Percentiles rank a stretch among this genome's conserved stretches.
These are phyloP conservation scores for Penicillium palitans DNA, from an alignment of 2,329 filamentous ascomycete species.

Conservation along the genomic window DNA sequence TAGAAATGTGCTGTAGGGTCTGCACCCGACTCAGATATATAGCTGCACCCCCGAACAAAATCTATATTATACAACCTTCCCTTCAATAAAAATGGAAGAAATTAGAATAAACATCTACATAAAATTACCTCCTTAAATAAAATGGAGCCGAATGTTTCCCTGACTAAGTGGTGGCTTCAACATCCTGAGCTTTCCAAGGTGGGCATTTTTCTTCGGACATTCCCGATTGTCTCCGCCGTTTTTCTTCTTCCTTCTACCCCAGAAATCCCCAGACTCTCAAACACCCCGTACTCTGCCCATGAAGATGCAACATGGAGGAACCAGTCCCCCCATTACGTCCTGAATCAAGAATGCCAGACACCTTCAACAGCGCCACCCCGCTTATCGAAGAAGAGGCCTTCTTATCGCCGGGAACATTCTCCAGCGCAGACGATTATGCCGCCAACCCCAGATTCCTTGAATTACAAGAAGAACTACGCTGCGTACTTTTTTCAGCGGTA, in stretches of 20 bases:
- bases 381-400: slow-evolving; percentile 27
- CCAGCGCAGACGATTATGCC: slow-evolving; percentile 28
- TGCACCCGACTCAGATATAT: not conserved
- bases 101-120: too few relatives aligned
- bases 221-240: slow-evolving; percentile 3
- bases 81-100: too few relatives aligned
- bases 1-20: too few relatives aligned
- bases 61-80: too few relatives aligned
- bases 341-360: slow-evolving; percentile 13
- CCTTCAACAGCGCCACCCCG: slow-evolving; percentile 11
- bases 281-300: not conserved
- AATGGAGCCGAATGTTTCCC: not conserved
- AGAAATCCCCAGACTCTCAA: not conserved
- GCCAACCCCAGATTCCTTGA: slow-evolving; percentile 45
- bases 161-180: slow-evolving; percentile 12
- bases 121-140: not conserved
- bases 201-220: not conserved
- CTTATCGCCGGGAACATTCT: slow-evolving; percentile 28
- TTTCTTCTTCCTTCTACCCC: slow-evolving; percentile 14
- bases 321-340: slow-evolving; percentile 11
- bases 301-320: slow-evolving; percentile 17
- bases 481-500: slow-evolving; percentile 45
- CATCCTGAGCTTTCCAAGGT: not conserved
- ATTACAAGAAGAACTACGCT: slow-evolving; percentile 46
- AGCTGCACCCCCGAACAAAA: not conserved